These are phyloP conservation scores for Colletotrichum spinosum DNA, from an alignment of 2,329 filamentous ascomycete species.

Conservation along the genomic window DNA sequence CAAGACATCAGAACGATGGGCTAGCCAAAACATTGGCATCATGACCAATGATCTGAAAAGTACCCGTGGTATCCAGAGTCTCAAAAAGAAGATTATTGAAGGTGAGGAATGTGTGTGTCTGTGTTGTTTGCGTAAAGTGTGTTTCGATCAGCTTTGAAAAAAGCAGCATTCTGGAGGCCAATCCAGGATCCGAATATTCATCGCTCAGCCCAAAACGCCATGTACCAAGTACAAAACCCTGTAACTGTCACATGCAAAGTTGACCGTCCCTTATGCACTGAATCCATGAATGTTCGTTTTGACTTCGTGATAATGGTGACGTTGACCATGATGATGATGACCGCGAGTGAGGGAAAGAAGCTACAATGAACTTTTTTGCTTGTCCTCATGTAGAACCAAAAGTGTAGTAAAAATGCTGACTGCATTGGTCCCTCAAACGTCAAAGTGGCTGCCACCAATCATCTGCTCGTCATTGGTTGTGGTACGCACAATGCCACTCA, in stretches of 20 bases:
- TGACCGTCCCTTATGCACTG: constrained; percentile 39
- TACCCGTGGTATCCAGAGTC: constrained; percentile 9
- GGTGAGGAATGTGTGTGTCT: background rate
- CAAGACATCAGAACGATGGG: background rate
- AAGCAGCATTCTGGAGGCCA: constrained; percentile 34
- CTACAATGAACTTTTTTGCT: constrained; percentile 28
- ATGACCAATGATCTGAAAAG: constrained; percentile 11
- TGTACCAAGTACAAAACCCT: constrained; percentile 33
- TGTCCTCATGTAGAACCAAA: constrained; percentile 24
- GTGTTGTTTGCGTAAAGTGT: background rate
- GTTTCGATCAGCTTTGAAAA: constrained; percentile 30
- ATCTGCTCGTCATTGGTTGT: constrained; percentile 70
- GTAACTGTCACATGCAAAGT: constrained; percentile 36
- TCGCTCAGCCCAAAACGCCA: constrained; percentile 38
- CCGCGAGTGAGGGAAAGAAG: constrained; percentile 12
- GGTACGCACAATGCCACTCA: constrained; percentile 73
- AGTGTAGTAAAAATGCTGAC: constrained; percentile 9
- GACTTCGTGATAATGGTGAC: constrained; percentile 30
- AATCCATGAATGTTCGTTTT: constrained; percentile 38
- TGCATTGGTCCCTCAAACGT: constrained; percentile 60
- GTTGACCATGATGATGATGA: constrained; percentile 1
- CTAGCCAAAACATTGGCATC: constrained; percentile 2
- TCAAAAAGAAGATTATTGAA: constrained; percentile 14
- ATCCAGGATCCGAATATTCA: constrained; percentile 33
- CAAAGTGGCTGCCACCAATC: constrained; percentile 72